Conservation (phyloP, 2,329 filamentous ascomycete genomes). For the Ascochyta fabae region DNA sequence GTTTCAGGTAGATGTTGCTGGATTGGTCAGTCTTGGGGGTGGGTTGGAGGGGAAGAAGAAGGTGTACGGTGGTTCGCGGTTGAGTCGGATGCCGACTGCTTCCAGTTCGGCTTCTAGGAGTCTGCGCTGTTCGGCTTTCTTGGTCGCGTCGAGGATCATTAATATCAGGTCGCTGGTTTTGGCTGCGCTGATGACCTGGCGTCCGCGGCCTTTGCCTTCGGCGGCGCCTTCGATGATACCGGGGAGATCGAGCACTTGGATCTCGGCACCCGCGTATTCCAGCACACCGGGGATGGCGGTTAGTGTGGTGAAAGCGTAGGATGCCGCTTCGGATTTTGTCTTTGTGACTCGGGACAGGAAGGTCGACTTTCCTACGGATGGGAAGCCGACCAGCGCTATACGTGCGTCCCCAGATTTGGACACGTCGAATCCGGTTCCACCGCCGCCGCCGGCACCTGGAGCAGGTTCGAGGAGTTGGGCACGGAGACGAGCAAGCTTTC, state of each 20-base stretch:
- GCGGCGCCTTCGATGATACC: conserved; percentile 98
- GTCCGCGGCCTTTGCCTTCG: conserved; percentile 92
- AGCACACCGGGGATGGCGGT: conserved; percentile 97
- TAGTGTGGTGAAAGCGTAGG: conserved; percentile 96
- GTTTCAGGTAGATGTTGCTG: conserved; percentile 96
- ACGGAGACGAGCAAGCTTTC: conserved; percentile 92
- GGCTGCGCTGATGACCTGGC: conserved; percentile 96
- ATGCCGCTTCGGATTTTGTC: conserved; percentile 93
- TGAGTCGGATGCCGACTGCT: conserved; percentile 91
- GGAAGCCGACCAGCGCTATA: conserved; percentile 97
- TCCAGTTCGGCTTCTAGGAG: conserved; percentile 91
- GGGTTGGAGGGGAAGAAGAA: neutral
- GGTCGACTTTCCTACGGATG: conserved; percentile 97
- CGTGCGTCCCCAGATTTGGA: conserved; percentile 96
- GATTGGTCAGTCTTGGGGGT: neutral
- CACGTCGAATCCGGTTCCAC: conserved; percentile 83
- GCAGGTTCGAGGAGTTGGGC: conserved; percentile 93
- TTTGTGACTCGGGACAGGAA: conserved; percentile 99
- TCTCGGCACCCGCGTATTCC: conserved; percentile 97
- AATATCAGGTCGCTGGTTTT: conserved; percentile 98
- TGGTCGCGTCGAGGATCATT: conserved; percentile 97
- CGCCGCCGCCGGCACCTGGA: conserved; percentile 77
- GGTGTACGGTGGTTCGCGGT: conserved; percentile 83
- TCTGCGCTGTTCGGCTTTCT: conserved; percentile 89
- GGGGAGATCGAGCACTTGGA: conserved; percentile 95